Evolutionary conservation across 1,139 yeast species (phyloP), one percentile per base, ranked within the genome.

Genomic region (Debaryomycetaceae sp.): DNA sequence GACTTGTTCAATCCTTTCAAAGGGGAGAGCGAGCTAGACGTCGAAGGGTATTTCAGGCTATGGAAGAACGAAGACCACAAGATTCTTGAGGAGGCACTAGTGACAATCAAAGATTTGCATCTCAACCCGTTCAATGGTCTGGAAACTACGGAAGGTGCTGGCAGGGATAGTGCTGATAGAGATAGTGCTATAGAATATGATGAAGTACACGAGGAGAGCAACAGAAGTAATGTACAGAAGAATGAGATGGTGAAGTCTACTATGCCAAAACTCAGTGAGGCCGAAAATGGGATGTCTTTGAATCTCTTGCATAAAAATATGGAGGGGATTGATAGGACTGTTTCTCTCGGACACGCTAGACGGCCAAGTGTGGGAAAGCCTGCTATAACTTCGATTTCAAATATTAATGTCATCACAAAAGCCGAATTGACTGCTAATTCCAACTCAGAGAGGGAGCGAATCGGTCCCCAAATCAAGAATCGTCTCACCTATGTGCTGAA

Each of bases 321-420:
- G 14, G 45, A 37, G 8, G 24, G 14, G 17, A 8, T 9, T 17
- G 23, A 40, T 3, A 27, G 31, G 11, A 34, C 8, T 3, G n/a
- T 13, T 13, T 34, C 17, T 54, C 3, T 45, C 6, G 17, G 39
- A 9, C 51, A 45, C 17, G 42, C 47, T 22, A 49, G 57, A 29
- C 48, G 54, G 20, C 31, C 51, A 5, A 59, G 60, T 39, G 49
- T 67, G 20, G 56, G 64, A 13, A 66, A 60, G 34, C 68, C 75
- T 1, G 70, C 74, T 1, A 57, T 64, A 6, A 55, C 65, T 0
- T 55, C 63, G 6, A 63, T 68, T 2, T 62, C 72, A 29, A 66
- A 59, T 42, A 62, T 72, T 31, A 68, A 68, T 48, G 75, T 72
- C 5, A 49, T 61, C 6, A 64, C 75, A 4, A 59, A 60, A 43